Conservation (phyloP, 2,329 filamentous ascomycete species). For the Alternaria alternata region DNA sequence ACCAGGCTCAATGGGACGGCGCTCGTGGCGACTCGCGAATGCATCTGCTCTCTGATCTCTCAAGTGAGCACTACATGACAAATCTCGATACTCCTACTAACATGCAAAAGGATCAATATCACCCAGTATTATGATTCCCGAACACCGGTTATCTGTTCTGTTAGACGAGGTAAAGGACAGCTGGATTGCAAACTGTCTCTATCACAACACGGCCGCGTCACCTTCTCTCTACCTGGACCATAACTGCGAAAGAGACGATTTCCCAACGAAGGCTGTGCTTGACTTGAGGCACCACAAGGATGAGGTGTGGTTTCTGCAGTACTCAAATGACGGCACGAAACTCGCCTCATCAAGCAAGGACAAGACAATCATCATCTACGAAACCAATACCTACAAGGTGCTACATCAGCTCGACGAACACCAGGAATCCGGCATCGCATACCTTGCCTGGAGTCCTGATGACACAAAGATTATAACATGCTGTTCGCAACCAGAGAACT, state of each 20-base stretch:
- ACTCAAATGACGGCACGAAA: slow-evolving; percentile 84
- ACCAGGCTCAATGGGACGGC: slow-evolving; percentile 85
- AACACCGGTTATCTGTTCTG: slow-evolving; percentile 83
- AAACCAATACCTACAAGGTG: slow-evolving; percentile 73
- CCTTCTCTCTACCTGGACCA: slow-evolving; percentile 93
- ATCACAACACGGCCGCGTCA: slow-evolving; percentile 80
- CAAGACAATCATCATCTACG: slow-evolving; percentile 80
- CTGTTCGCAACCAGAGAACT: slow-evolving; percentile 69
- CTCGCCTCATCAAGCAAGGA: slow-evolving; percentile 85
- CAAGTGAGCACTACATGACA: slow-evolving; percentile 65
- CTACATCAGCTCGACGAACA: slow-evolving; percentile 72
- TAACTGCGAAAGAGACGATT: slow-evolving; percentile 78
- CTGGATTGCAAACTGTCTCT: slow-evolving; percentile 84
- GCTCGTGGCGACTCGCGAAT: slow-evolving; percentile 77
- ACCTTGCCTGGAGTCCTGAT: slow-evolving; percentile 91
- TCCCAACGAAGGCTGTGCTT: slow-evolving; percentile 75
- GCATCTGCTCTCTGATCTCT: slow-evolving; percentile 79
- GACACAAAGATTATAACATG: slow-evolving; percentile 87
- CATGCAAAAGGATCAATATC: slow-evolving; percentile 77
- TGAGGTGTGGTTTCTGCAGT: slow-evolving; percentile 91
- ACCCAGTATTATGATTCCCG: slow-evolving; percentile 94
- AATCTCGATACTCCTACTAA: slow-evolving; percentile 20
- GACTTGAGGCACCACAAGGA: slow-evolving; percentile 77
- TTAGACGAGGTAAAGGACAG: slow-evolving; percentile 83
- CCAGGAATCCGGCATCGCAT: slow-evolving; percentile 74